Evolutionary conservation across 1,139 yeast genomes (phyloP).

Genomic region (Citeromyces hawaiiensis): DNA sequence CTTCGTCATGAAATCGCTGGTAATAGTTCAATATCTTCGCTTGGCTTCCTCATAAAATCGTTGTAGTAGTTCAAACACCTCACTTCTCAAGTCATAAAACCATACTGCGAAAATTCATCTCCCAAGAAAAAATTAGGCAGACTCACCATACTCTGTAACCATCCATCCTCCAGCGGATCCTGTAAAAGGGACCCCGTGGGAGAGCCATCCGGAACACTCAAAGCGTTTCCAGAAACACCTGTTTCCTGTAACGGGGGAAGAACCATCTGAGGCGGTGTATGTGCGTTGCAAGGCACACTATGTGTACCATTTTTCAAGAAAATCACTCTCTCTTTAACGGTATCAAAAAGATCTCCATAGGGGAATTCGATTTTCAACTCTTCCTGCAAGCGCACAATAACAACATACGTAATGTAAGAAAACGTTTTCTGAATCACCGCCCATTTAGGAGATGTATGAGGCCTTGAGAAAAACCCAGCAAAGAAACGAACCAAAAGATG

Average conservation of each 20-base stretch:
- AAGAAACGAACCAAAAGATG: conserved; percentile 9
- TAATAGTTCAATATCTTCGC: too few relatives aligned
- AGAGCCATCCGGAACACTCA: neutral
- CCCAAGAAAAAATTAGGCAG: neutral
- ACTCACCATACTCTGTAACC: neutral
- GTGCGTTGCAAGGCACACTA: neutral
- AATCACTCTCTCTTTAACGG: neutral
- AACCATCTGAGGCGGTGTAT: neutral
- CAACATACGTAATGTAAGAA: conserved; percentile 7
- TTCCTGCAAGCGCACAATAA: conserved; percentile 6
- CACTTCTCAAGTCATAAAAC: neutral
- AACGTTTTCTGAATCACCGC: conserved; percentile 7
- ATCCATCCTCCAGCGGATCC: neutral
- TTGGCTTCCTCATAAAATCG: too few relatives aligned
- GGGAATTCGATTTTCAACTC: neutral
- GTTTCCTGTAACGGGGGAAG: neutral
- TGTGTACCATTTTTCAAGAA: neutral
- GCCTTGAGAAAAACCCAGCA: conserved; percentile 5
- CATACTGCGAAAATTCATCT: neutral
- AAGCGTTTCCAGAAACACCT: neutral
- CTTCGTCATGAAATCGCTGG: too few relatives aligned
- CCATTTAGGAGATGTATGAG: conserved; percentile 6
- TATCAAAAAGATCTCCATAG: neutral
- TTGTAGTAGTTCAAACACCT: too few relatives aligned
- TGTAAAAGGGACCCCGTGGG: neutral